Evolutionary conservation across 805 yeast genomes (phyloP).

Genomic region (Myxozyma vanderwaltii): DNA sequence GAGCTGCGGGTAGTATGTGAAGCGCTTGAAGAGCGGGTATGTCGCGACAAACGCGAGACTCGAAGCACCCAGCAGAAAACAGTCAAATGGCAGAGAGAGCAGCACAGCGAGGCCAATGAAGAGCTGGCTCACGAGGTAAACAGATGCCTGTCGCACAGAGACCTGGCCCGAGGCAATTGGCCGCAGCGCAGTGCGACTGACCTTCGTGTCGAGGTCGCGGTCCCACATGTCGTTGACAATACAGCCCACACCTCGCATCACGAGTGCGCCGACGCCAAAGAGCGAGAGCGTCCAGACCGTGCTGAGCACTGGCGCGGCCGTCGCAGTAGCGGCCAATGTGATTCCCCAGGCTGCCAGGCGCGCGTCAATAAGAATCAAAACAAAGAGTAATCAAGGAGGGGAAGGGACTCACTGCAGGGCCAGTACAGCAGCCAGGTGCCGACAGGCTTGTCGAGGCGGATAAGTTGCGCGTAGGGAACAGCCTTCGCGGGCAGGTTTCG

Average conservation of each 20-base stretch:
- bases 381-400: not conserved
- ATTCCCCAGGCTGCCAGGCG: constrained; percentile 71
- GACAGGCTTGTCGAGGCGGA: constrained; percentile 94
- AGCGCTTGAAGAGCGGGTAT: constrained; percentile 90
- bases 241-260: constrained; percentile 98
- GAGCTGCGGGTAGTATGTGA: constrained; percentile 94
- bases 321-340: constrained; percentile 77
- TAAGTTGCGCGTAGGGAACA: constrained; percentile 89
- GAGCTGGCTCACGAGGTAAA: constrained; percentile 73
- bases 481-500: constrained; percentile 66
- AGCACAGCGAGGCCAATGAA: constrained; percentile 72
- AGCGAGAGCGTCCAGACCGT: constrained; percentile 64
- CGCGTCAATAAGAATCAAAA: not conserved
- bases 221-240: constrained; percentile 91
- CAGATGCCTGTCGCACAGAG: constrained; percentile 64
- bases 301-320: constrained; percentile 63
- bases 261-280: constrained; percentile 79
- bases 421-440: constrained; percentile 82
- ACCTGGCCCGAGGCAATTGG: constrained; percentile 93
- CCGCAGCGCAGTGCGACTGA: constrained; percentile 82
- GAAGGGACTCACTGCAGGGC: constrained; percentile 57
- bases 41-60: constrained; percentile 78
- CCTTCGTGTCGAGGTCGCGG: constrained; percentile 77
- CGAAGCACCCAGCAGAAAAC: constrained; percentile 79
- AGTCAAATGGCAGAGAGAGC: constrained; percentile 71